Evolutionary conservation across 2,329 filamentous ascomycete genomes (phyloP).

Genomic region (Neofusicoccum umdonicola): DNA sequence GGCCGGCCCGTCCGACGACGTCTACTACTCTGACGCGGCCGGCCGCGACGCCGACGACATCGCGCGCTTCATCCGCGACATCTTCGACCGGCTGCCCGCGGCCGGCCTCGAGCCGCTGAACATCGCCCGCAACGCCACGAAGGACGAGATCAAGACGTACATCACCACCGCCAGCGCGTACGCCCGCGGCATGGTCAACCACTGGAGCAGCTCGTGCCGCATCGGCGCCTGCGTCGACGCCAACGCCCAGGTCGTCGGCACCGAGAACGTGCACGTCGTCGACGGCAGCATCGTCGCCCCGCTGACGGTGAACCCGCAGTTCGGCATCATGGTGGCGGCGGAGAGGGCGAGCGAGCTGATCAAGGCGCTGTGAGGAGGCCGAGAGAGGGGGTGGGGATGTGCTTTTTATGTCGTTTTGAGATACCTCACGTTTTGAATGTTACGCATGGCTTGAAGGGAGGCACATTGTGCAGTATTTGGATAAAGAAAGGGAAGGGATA

Average conservation of each 20-base stretch:
- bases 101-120: slow-evolving; percentile 49
- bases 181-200: slow-evolving; percentile 51
- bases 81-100: slow-evolving; percentile 48
- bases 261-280: slow-evolving; percentile 52
- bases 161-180: slow-evolving; percentile 50
- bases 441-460: too few relatives aligned
- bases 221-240: slow-evolving; percentile 52
- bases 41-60: slow-evolving; percentile 50
- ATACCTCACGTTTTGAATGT: background rate
- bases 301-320: slow-evolving; percentile 55
- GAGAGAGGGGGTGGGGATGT: background rate
- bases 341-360: slow-evolving; percentile 54
- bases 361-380: slow-evolving; percentile 25
- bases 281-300: slow-evolving; percentile 52
- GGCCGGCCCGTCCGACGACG: slow-evolving; percentile 40
- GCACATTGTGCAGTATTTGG: background rate
- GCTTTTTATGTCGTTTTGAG: background rate
- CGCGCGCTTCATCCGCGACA: slow-evolving; percentile 49
- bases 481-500: background rate
- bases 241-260: slow-evolving; percentile 48
- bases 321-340: slow-evolving; percentile 55
- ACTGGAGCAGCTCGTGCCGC: slow-evolving; percentile 54
- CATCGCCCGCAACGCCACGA: slow-evolving; percentile 45
- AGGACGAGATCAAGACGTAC: slow-evolving; percentile 50
- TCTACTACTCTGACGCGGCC: slow-evolving; percentile 42